These are phyloP conservation scores for Kalmanozyma brasiliensis DNA, from an alignment of 1,284 basidiomycete genomes.

Conservation along the genomic window DNA sequence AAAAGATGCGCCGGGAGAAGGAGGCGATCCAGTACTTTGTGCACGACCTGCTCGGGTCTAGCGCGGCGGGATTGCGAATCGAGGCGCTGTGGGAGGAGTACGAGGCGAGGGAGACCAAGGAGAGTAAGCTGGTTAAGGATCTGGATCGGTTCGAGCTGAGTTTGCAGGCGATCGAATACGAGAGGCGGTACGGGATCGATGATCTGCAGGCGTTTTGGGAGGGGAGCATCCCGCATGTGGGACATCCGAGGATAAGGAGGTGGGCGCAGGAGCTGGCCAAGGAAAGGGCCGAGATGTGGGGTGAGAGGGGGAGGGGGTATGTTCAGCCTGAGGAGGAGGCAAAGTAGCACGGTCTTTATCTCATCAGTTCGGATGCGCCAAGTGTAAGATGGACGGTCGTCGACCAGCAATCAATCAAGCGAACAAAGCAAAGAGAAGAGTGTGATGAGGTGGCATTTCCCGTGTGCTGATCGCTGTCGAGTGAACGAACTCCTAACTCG, in stretches of 20 bases:
- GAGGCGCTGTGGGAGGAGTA: constrained; percentile 90
- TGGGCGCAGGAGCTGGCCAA: constrained; percentile 50
- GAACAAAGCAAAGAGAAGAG: no score
- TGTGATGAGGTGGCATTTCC: no score
- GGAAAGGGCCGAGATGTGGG: constrained; percentile 54
- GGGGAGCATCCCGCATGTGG: constrained; percentile 46
- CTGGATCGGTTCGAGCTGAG: constrained; percentile 94
- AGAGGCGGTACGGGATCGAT: constrained; percentile 49
- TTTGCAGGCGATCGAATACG: constrained; percentile 73
- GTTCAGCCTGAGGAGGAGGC: constrained; percentile 13
- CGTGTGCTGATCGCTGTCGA: no score
- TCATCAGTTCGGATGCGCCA: no score
- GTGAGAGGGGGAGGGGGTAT: constrained; percentile 30
- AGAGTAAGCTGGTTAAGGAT: constrained; percentile 94
- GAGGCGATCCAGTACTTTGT: constrained; percentile 92
- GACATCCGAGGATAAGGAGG: constrained; percentile 46
- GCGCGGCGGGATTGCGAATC: constrained; percentile 81
- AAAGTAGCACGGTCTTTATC: no score
- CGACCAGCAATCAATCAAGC: no score
- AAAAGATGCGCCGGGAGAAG: constrained; percentile 84
- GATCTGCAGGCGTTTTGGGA: constrained; percentile 65
- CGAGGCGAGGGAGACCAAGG: constrained; percentile 81
- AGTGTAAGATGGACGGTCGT: no score
- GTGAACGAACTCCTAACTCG: no score
- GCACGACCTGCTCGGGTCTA: constrained; percentile 86